Evolutionary conservation across 257 asterid species (phyloP).

Genomic region (Solanum verrucosum): DNA sequence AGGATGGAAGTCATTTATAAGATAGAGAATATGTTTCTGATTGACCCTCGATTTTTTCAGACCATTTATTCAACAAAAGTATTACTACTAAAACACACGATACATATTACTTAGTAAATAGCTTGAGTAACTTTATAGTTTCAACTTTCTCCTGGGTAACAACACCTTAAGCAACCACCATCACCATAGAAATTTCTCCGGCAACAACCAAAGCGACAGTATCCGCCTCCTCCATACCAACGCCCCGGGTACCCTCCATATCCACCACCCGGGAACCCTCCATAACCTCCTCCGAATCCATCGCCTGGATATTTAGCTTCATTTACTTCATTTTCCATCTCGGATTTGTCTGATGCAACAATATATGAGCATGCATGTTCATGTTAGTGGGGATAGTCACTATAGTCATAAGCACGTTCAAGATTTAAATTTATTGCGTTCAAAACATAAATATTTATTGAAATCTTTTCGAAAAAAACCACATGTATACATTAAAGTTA

Average conservation of each 20-base stretch:
- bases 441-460: not conserved
- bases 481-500: not conserved
- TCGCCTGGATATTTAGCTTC: not conserved
- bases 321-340: not conserved
- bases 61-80: not conserved
- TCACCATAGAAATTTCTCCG: not conserved
- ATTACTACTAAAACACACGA: not conserved
- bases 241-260: not conserved
- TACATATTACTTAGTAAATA: not conserved
- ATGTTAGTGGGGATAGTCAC: not conserved
- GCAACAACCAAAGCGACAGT: constrained; percentile 3
- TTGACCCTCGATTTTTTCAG: rapidly evolving
- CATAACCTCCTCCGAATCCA: not conserved
- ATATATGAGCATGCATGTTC: no score
- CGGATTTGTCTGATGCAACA: not conserved
- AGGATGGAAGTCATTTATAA: not conserved
- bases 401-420: not conserved
- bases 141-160: constrained; percentile 3
- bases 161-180: constrained; percentile 8
- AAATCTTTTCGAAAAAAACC: rapidly evolving
- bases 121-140: not conserved
- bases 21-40: rapidly evolving
- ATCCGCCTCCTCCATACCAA: not conserved
- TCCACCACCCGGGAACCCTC: not conserved
- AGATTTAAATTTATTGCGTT: not conserved